phyloP scores from a whole-genome alignment of 495 filamentous ascomycete species.

The Monascus purpureus region DNA sequence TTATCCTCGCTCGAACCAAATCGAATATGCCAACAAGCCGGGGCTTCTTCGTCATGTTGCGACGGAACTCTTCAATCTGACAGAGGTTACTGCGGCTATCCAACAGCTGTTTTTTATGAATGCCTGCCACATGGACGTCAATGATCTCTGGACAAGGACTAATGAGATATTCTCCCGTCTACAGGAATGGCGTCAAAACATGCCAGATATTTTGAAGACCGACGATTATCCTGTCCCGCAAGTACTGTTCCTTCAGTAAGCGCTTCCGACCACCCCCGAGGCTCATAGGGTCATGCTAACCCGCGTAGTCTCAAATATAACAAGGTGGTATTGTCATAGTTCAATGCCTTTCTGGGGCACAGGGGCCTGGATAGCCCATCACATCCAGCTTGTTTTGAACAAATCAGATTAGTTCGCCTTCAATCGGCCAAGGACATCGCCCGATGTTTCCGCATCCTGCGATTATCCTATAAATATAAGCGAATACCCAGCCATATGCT shows the following conservation, averaged over 20 bases:
- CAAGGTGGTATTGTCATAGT: slow-evolving; percentile 13
- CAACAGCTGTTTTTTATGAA: slow-evolving; percentile 17
- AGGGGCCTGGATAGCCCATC: slow-evolving; percentile 3
- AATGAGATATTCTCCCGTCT: slow-evolving; percentile 12
- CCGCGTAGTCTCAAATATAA: slow-evolving; percentile 20
- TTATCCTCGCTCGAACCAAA: slow-evolving; percentile 25
- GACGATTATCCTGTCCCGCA: slow-evolving; percentile 19
- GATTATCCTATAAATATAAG: slow-evolving; percentile 18
- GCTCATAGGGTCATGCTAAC: slow-evolving; percentile 3
- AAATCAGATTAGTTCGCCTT: slow-evolving; percentile 9
- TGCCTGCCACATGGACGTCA: slow-evolving; percentile 4
- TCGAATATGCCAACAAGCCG: slow-evolving; percentile 14
- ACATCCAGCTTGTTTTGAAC: slow-evolving; percentile 4
- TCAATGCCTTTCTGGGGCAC: slow-evolving; percentile 11
- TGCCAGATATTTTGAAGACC: slow-evolving; percentile 11
- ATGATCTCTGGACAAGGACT: slow-evolving; percentile 11
- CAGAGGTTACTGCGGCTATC: slow-evolving; percentile 12
- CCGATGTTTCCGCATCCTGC: slow-evolving; percentile 16
- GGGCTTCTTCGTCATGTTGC: slow-evolving; percentile 19
- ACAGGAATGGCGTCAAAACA: slow-evolving; percentile 11
- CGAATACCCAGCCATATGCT: slow-evolving; percentile 21
- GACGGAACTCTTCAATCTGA: slow-evolving; percentile 12
- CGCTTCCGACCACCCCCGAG: background rate
- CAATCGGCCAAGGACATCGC: slow-evolving; percentile 18
- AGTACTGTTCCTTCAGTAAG: slow-evolving; percentile 26